Conservation (phyloP, 2,329 filamentous ascomycete species). For the Sporothrix variecibatus region DNA sequence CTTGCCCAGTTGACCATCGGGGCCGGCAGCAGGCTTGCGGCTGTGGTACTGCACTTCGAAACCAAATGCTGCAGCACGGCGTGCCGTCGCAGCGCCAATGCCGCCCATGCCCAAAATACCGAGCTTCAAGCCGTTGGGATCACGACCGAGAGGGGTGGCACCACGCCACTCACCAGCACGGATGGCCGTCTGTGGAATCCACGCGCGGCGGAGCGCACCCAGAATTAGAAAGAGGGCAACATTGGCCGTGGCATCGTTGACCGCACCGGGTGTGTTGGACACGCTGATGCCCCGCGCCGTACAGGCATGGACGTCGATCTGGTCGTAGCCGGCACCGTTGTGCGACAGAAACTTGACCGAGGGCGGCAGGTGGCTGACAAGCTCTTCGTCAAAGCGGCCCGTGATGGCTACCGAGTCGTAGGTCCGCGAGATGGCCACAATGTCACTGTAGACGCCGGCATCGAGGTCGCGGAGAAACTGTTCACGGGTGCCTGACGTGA, state of each 20-base stretch:
- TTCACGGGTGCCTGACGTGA: conserved; percentile 15
- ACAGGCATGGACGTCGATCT: conserved; percentile 66
- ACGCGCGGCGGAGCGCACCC: conserved; percentile 65
- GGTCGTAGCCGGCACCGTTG: conserved; percentile 61
- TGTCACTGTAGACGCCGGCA: conserved; percentile 15
- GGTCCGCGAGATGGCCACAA: conserved; percentile 21
- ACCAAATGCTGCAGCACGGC: conserved; percentile 50
- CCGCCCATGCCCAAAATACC: conserved; percentile 63
- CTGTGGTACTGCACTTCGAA: conserved; percentile 63
- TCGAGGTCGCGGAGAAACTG: conserved; percentile 19
- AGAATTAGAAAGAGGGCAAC: conserved; percentile 70
- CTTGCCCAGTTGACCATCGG: conserved; percentile 41
- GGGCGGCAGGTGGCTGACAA: conserved; percentile 12
- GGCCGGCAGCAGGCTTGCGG: conserved; percentile 49
- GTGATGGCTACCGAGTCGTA: conserved; percentile 15
- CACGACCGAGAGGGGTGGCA: conserved; percentile 55
- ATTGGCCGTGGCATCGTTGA: conserved; percentile 72
- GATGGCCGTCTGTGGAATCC: conserved; percentile 42
- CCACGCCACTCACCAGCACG: conserved; percentile 42
- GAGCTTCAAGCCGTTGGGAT: conserved; percentile 64
- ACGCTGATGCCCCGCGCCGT: conserved; percentile 59
- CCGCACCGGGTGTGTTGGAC: conserved; percentile 67
- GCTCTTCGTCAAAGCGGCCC: conserved; percentile 19
- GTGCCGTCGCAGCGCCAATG: conserved; percentile 45
- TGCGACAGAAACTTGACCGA: conserved; percentile 36